These are phyloP conservation scores for Wickerhamiella brachini DNA, from an alignment of 805 yeast species.

Conservation along the genomic window DNA sequence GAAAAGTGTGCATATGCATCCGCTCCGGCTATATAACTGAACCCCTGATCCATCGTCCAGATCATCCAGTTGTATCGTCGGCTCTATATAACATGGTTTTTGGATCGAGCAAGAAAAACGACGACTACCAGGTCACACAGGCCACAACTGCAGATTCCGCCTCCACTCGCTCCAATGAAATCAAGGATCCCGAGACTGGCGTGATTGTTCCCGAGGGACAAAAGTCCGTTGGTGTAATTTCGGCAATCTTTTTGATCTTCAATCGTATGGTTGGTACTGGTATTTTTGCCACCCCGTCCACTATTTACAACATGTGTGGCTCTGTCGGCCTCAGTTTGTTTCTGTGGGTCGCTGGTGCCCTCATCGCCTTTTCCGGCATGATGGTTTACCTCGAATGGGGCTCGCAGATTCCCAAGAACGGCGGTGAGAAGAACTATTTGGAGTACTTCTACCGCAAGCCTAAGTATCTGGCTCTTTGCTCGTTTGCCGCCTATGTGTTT, in stretches of 20 bases:
- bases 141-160: neutral
- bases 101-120: neutral
- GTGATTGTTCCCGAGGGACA: conserved; percentile 1
- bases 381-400: conserved; percentile 74
- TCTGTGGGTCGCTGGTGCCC: conserved; percentile 62
- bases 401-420: conserved; percentile 58
- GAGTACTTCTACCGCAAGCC: conserved; percentile 62
- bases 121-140: neutral
- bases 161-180: neutral
- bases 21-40: neutral
- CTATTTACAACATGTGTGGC: conserved; percentile 40
- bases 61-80: neutral
- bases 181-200: neutral
- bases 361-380: conserved; percentile 51
- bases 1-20: neutral
- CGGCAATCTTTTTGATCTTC: conserved; percentile 51
- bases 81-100: neutral
- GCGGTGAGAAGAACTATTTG: conserved; percentile 75
- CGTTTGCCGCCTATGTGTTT: conserved; percentile 58
- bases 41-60: neutral
- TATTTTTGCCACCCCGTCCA: conserved; percentile 57
- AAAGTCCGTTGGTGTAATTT: conserved; percentile 31
- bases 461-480: conserved; percentile 47
- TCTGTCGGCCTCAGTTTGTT: conserved; percentile 60
- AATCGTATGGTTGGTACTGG: conserved; percentile 69